Evolutionary conservation across 2,329 filamentous ascomycete genomes (phyloP), one percentile per base, ranked within the genome.

Genomic region (Lecanicillium sp.): DNA sequence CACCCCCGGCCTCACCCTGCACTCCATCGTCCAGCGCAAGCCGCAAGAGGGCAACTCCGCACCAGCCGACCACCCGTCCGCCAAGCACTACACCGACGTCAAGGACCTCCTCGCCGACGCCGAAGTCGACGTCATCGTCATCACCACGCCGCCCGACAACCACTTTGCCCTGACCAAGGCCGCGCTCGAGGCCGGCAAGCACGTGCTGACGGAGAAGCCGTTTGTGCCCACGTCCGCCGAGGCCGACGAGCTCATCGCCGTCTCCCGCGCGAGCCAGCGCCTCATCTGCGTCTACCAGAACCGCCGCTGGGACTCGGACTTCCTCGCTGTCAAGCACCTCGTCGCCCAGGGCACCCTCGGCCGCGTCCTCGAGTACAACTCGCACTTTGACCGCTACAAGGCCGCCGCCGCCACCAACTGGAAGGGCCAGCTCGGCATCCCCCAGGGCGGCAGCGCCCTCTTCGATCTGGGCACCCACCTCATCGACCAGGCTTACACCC

Each of bases 191-290:
- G 67, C 73, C 9, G 80, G 81, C 49, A 89, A 89, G 66, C 81
- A 90, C 58, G 81, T 89, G 18, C 68, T 90, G 37, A 81, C 84
- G 35, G 86, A 90, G 66, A 90, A 90, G 66, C 86, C 86, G 3
- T 90, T 90, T 56, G 83, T 86, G 11, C 81, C 84, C 15, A 84
- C 79, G 2, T 67, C 74, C 2, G 67, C 74, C 42, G 79, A 89
- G 60, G 84, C 84, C 10, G 69, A 76, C 25, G 62, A 75, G 48
- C 73, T 90, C 6, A 70, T 74, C 32, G 58, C 60, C 9, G 61
- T 81, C 36, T 74, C 80, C 9, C 59, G 68, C 45, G 58, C 70
- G 42, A 58, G 69, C 33, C 58, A 64, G 28, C 68, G 67, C 40
- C 55, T 80, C 32, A 59, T 85, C 44, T 78, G 77, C 46, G 79